Evolutionary conservation across 169 alveolate species (phyloP).

Genomic region (Plasmodium knowlesi): DNA sequence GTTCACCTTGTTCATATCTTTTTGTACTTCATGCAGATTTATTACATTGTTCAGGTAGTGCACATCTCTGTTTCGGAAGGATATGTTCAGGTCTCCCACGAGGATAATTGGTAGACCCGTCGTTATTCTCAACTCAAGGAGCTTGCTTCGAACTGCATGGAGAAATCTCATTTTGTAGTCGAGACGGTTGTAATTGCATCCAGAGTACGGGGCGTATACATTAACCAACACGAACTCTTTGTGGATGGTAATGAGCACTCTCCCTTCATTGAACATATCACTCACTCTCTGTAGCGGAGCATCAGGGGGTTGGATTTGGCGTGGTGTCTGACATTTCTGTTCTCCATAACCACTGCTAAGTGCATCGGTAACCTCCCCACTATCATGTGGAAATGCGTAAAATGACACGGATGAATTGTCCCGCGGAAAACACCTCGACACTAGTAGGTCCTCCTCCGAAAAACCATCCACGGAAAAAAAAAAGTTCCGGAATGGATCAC

Average conservation of each 20-base stretch:
- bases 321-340: background rate
- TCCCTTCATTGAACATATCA: conserved; percentile 68
- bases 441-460: background rate
- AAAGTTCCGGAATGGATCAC: conserved; percentile 39
- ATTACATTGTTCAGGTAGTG: conserved; percentile 31
- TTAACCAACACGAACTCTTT: conserved; percentile 61
- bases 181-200: conserved; percentile 55
- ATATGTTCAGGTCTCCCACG: conserved; percentile 75
- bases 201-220: conserved; percentile 77
- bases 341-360: background rate
- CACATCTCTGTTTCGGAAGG: conserved; percentile 63
- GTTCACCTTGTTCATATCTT: background rate
- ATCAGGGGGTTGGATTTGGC: background rate
- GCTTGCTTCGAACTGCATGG: conserved; percentile 71
- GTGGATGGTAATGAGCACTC: conserved; percentile 50
- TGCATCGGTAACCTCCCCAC: background rate
- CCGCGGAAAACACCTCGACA: conserved; percentile 3
- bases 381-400: background rate
- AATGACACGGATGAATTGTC: conserved; percentile 47
- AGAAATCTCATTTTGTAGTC: conserved; percentile 72
- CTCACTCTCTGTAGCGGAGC: background rate
- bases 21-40: conserved; percentile 16
- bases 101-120: conserved; percentile 76
- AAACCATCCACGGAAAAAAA: conserved; percentile 13
- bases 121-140: conserved; percentile 34